Evolutionary conservation across 2,329 filamentous ascomycete species (phyloP), one percentile per base, ranked within the genome.

Genomic region (Ceratocystis smalleyi): DNA sequence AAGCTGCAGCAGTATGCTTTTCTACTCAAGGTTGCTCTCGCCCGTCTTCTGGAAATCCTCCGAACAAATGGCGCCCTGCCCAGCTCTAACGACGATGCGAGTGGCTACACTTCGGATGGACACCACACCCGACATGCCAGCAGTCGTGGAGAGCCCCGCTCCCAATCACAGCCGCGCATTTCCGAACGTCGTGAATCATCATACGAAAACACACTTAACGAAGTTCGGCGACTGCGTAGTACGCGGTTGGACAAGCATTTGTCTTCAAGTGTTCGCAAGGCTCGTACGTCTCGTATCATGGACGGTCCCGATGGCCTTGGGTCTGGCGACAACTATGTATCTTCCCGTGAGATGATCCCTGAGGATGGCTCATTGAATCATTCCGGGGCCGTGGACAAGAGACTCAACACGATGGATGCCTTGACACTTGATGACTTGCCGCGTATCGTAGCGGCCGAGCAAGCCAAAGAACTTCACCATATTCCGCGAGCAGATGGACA

Each of bases 381-480:
- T 61, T 86, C 89, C 69, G 81, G 83, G 22, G 81, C 85, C 40
- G 85, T 87, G 17, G 89, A 92, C 70, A 80, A 91, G 69, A 92
- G 91, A 71, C 91, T 99, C 71, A 90, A 90, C 43, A 86, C 91
- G 69, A 88, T 92, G 71, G 91, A 97, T 74, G 90, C 90, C 27
- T 82, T 99, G 67, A 96, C 92, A 0, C 77, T 99, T 65, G 94
- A 99, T 71, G 94, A 99, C 71, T 97, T 99, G 69, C 91, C 94
- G 7, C 83, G 94, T 68, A 95, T 99, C 70, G 91, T 96, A 51
- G 94, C 94, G 43, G 89, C 94, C 15, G 91, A 97, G 73, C 92
- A 97, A 75, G 91, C 92, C 27, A 86, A 91, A 69, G 92, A 97
- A 72, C 90, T 95, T 72, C 87, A 85, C 67, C 86, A 85, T 86